A percentile compares a stretch with the other conserved stretches of the same genome.
Conservation (phyloP, 2,329 filamentous ascomycete genomes). For the Fragosphaeria purpurea region DNA sequence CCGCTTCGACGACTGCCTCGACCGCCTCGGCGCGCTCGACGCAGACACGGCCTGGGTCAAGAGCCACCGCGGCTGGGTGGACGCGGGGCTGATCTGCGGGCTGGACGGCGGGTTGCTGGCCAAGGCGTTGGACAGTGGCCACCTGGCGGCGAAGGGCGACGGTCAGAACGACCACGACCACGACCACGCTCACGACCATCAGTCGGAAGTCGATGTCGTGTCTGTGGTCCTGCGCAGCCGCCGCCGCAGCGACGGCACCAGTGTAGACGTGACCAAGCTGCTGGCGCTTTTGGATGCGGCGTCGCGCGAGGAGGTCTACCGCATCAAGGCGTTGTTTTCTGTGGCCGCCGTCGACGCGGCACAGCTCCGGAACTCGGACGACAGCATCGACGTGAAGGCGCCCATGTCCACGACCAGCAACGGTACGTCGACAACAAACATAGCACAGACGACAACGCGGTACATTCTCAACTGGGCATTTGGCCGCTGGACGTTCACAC, state of each 20-base stretch:
- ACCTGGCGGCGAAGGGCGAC: conserved; percentile 26
- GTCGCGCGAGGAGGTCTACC: conserved; percentile 88
- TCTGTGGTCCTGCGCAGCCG: conserved; percentile 58
- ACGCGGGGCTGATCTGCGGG: conserved; percentile 72
- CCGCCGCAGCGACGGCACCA: conserved; percentile 12
- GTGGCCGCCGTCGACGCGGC: conserved; percentile 26
- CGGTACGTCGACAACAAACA: conserved; percentile 7
- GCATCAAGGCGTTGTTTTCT: conserved; percentile 68
- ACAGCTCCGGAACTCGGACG: conserved; percentile 41
- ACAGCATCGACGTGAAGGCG: conserved; percentile 19
- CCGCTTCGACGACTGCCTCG: conserved; percentile 65
- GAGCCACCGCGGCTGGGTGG: conserved; percentile 70
- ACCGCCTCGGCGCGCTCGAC: conserved; percentile 71
- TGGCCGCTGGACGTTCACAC: conserved; percentile 85
- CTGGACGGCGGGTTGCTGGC: conserved; percentile 63
- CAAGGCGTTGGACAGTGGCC: conserved; percentile 28
- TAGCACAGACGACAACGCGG: conserved; percentile 24
- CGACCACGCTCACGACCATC: conserved; percentile 40
- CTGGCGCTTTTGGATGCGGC: conserved; percentile 58
- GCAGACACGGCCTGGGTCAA: conserved; percentile 76
- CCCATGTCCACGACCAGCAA: conserved; percentile 1
- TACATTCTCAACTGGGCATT: conserved; percentile 99
- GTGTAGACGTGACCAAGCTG: conserved; percentile 50
- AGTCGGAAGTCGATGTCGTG: conserved; percentile 87
- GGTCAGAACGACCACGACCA: conserved; percentile 28